phyloP scores from a whole-genome alignment of 257 asterid genomes.

The Jacaranda copaia region DNA sequence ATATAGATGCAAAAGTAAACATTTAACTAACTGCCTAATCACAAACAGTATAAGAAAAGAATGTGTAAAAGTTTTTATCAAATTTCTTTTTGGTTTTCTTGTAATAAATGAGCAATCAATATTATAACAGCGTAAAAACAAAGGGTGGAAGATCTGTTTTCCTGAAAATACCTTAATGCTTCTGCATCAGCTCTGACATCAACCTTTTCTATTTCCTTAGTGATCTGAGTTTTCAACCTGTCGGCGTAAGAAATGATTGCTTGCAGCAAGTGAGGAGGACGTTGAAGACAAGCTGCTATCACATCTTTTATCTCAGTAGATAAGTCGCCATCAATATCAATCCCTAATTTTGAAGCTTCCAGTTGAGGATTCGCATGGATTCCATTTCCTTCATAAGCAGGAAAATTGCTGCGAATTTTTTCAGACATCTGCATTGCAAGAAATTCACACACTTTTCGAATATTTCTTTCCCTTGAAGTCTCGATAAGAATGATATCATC shows the following conservation, averaged over 20 bases:
- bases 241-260: slow-evolving; percentile 66
- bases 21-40: not conserved
- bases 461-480: slow-evolving; percentile 69
- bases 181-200: slow-evolving; percentile 86
- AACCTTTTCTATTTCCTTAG: slow-evolving; percentile 64
- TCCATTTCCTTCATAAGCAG: slow-evolving; percentile 78
- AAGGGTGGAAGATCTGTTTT: not conserved
- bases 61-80: not conserved
- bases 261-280: slow-evolving; percentile 73
- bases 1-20: not conserved
- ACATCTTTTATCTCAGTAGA: slow-evolving; percentile 61
- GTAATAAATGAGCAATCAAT: not conserved
- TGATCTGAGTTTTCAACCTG: slow-evolving; percentile 53
- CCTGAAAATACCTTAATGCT: slow-evolving; percentile 57
- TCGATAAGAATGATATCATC: slow-evolving; percentile 71
- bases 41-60: not conserved
- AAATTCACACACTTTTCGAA: slow-evolving; percentile 70
- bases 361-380: slow-evolving; percentile 60
- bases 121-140: not conserved
- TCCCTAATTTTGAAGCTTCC: slow-evolving; percentile 66
- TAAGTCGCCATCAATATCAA: slow-evolving; percentile 60
- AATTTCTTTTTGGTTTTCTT: not conserved
- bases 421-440: slow-evolving; percentile 62
- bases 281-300: slow-evolving; percentile 57
- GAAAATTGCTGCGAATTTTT: slow-evolving; percentile 63